A percentile compares a stretch with the other conserved stretches of the same genome.
Conservation (phyloP, 179 eudicot genomes). For the Silene coronaria region DNA sequence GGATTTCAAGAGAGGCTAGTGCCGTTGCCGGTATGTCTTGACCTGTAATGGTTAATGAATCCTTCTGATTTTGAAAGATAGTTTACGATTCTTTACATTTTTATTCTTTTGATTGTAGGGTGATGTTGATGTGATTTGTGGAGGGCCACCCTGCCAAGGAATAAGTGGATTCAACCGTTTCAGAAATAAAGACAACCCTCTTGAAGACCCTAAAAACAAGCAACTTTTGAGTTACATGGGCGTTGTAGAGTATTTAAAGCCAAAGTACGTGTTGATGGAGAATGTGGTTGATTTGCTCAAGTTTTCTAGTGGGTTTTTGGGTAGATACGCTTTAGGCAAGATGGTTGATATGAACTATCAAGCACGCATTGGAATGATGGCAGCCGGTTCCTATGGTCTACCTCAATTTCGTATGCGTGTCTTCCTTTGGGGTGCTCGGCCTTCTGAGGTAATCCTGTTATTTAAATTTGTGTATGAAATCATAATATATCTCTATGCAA, state of each 20-base stretch:
- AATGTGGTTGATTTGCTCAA: conserved; percentile 63
- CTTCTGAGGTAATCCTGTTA: conserved; percentile 40
- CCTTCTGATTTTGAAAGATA: not conserved
- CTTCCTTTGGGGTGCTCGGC: conserved; percentile 66
- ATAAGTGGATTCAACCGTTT: conserved; percentile 76
- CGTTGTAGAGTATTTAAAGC: conserved; percentile 50
- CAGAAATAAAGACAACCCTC: conserved; percentile 41
- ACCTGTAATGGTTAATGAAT: no score
- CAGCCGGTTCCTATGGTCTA: conserved; percentile 73
- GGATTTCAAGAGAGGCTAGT: conserved; percentile 44
- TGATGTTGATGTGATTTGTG: conserved; percentile 61
- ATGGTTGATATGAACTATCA: conserved; percentile 69
- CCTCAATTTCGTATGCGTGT: conserved; percentile 70
- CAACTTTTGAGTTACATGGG: conserved; percentile 68
- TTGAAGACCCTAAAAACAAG: conserved; percentile 48
- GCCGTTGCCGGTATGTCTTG: conserved; percentile 66
- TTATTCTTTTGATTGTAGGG: conserved; percentile 36
- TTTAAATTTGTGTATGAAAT: no score
- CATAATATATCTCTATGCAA: not conserved
- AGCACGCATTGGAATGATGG: conserved; percentile 68
- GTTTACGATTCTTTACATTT: not conserved
- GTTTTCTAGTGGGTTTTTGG: conserved; percentile 44
- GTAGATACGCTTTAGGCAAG: conserved; percentile 56
- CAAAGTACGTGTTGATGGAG: conserved; percentile 63
- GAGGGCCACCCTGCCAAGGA: conserved; percentile 96